Base-by-base conservation (phyloP, 164 flowering plant species). In the Umbellularia californica region DNA sequence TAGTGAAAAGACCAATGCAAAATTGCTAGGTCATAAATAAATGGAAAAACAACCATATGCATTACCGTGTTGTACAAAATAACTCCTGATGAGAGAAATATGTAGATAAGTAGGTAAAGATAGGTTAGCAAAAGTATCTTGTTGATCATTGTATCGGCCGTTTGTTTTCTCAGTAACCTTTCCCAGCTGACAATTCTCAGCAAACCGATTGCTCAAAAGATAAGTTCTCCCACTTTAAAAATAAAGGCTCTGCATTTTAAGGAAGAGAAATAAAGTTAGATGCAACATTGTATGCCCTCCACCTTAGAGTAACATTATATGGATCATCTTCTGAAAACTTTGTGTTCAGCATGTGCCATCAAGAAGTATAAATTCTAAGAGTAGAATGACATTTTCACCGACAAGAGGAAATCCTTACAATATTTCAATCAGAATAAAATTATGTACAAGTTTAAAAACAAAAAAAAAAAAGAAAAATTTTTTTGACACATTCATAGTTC, bases 21-120 rank as follows among this genome's bases (percentile, higher is more conserved):
- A 13, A 24, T 19, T 24, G 51, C 25, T 24, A 24, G 50, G 22
- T 47, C 47, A 14, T 10, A 50, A 70, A 33, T 13, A 24, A 14
- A 70, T 22, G 51, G 35, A 25, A 41, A 25, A 70, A 15, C n/a
- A 70, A 70, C 6, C 10, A 41, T 5, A 41, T 41, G 47, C 10
- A 41, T 67, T 22, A 74, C 97, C 94, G 91, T 93, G 86, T 93
- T 93, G 79, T 91, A 93, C 83, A 93, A 80, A 51, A 93, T 93
- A 73, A 93, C 98, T 76, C 92, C 98, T 1, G 98, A 91, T 2
- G 98, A 93, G 58, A 93, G 92, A 77, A 89, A 41, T 77, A 93
- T 85, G 88, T 93, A 93, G 73, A 90, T 83, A 12, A 93, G 79
- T 19, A 93, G 85, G 83, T 91, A 93, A 20, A 93, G 69, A 80